Base-by-base conservation (phyloP, 2,329 filamentous ascomycete species). In the Trichoderma sp. region DNA sequence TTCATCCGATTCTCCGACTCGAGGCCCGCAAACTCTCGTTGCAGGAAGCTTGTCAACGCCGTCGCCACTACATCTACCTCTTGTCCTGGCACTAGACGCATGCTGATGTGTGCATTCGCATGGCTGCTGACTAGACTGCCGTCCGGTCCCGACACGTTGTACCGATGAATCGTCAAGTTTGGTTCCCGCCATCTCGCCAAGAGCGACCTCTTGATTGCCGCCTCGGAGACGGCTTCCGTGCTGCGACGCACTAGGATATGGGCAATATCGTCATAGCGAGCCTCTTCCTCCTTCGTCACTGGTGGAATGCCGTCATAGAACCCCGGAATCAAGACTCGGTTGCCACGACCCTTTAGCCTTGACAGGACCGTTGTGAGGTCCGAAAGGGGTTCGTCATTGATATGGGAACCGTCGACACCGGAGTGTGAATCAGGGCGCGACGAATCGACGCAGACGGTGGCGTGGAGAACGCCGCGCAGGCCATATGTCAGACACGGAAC, bases 101-200 rank as follows among this genome's bases (percentile, higher is more conserved):
- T 84, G 17, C 94, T 97, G 37, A 99, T 87, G 59, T 93, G 90
- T 5, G 94, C 93, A 74, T 91, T 94, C 9, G 94, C 95, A 72
- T 93, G 89, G 70, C 92, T 90, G 50, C 94, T 96, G 69, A 99
- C 97, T 32, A 98, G 89, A 57, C 93, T 95, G 2, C 93, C 92
- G 72, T 96, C 95, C 1, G 93, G 93, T 0, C 94, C 94, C 0
- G 94, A 97, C 0, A 94, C 93, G 74, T 96, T 93, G 78, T 98
- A 93, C 8, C 92, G 87, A 79, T 99, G 95, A 52, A 98, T 92
- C 0, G 95, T 98, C 63, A 99, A 83, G 59, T 96, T 97, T 0
- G 95, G 93, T 75, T 98, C 94, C 25, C 95, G 89, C 95, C 95
- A 99, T 67, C 94, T 87, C 12, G 94, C 92, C 91, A 97, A 97